phyloP scores from a whole-genome alignment of 257 asterid species.

The Haberlea rhodopensis region DNA sequence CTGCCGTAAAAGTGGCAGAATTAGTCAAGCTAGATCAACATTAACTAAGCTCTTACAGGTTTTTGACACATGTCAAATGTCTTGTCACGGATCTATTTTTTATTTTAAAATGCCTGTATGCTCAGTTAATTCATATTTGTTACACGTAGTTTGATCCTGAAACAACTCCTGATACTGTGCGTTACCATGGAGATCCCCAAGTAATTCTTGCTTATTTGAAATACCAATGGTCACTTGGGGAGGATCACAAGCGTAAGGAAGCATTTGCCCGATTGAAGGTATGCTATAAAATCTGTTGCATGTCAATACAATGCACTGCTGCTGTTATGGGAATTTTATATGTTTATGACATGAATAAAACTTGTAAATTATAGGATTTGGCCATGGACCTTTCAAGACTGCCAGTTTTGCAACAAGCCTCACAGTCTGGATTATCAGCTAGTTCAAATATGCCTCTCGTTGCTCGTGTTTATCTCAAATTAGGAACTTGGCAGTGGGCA shows the following conservation, averaged over 20 bases:
- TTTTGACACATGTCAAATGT: conserved; percentile 25
- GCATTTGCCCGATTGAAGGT: conserved; percentile 91
- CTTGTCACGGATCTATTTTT: conserved; percentile 15
- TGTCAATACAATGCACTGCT: conserved; percentile 6
- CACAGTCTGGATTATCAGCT: conserved; percentile 53
- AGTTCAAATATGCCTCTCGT: conserved; percentile 68
- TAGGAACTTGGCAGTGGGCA: conserved; percentile 96
- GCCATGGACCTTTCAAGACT: conserved; percentile 78
- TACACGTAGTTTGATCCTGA: conserved; percentile 84
- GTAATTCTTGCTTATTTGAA: conserved; percentile 91
- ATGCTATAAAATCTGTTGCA: conserved; percentile 21
- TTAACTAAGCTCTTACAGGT: conserved; percentile 91
- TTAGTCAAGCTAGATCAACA: conserved; percentile 95
- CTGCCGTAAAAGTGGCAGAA: conserved; percentile 97
- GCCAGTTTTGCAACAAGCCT: conserved; percentile 57
- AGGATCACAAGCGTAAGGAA: conserved; percentile 87
- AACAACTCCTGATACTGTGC: conserved; percentile 67
- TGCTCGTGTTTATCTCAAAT: conserved; percentile 80
- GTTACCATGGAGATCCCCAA: conserved; percentile 92
- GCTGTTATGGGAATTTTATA: conserved; percentile 9
- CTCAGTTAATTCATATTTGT: conserved; percentile 23
- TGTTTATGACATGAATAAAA: conserved; percentile 18
- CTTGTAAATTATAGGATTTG: conserved; percentile 61
- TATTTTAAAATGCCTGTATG: conserved; percentile 9
- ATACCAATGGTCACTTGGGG: conserved; percentile 98